Evolutionary conservation across 2,329 filamentous ascomycete genomes (phyloP), one percentile per base, ranked within the genome.

Genomic region (Trichoderma harzianum): DNA sequence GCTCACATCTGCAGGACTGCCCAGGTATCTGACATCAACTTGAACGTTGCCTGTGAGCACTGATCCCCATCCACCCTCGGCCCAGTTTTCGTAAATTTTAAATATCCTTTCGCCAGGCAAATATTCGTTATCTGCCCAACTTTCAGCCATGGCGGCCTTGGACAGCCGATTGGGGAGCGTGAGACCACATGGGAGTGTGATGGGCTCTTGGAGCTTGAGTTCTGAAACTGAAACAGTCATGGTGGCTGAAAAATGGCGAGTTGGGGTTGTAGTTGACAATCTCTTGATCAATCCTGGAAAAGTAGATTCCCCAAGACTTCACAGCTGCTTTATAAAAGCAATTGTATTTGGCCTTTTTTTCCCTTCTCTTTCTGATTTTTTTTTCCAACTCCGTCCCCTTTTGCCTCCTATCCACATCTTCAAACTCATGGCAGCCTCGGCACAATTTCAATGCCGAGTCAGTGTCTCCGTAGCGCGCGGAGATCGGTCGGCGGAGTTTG

Each of bases 111-210:
- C 75, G 14, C 82, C 82, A 0, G 87, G 87, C 1, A 84, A 80
- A 32, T 84, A 73, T 70, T 85, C 78, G 6, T 76, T 77, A 74
- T 83, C 80, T 30, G 82, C 80, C 76, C 85, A 77, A 5, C 74
- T 74, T 73, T 88, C 84, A 5, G 85, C 82, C 80, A 89, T 83
- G 36, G 88, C 86, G 58, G 87, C 82, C 74, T 86, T 83, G 58
- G 78, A 81, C 1, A 90, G 81, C 6, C 88, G 85, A 75, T 90
- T 90, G 3, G 86, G 86, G 3, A 90, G 77, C 0, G 81, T 83
- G 30, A 90, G 80, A 1, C 88, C 88, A 76, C 86, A 88, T 73
- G 86, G 85, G 1, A 89, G 81, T 47, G 83, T 86, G 18, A 88
- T 76, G 0, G 86, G 82, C 32, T 84, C 28, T 24, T 64, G 51